These are phyloP conservation scores for Allodekkera sacchari DNA, from an alignment of 805 yeast species.

Conservation along the genomic window DNA sequence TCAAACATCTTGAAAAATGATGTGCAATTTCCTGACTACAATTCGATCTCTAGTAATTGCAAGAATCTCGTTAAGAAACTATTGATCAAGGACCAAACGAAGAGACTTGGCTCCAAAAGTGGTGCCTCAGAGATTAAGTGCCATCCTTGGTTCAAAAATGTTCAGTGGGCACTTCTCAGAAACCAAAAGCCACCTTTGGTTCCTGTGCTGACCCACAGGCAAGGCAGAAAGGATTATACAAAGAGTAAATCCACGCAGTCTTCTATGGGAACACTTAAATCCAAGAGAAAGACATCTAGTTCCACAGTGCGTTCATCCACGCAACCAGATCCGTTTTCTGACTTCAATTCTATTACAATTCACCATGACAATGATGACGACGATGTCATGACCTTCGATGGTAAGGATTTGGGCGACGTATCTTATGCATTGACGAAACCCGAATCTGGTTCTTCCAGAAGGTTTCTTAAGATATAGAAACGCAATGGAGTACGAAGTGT, in stretches of 20 bases:
- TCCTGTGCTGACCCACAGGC: slow-evolving; percentile 50
- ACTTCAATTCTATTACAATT: slow-evolving; percentile 79
- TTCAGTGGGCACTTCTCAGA: slow-evolving; percentile 92
- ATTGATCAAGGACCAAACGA: slow-evolving; percentile 79
- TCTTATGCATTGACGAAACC: slow-evolving; percentile 37
- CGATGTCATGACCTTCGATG: slow-evolving; percentile 40
- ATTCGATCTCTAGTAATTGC: slow-evolving; percentile 59
- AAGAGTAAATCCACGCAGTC: slow-evolving; percentile 12
- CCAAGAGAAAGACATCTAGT: slow-evolving; percentile 23
- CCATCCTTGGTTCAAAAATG: slow-evolving; percentile 84
- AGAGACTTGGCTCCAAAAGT: slow-evolving; percentile 80
- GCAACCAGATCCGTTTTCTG: slow-evolving; percentile 65
- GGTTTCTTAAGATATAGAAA: slow-evolving; percentile 22
- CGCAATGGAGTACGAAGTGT: background rate
- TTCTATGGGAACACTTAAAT: slow-evolving; percentile 37
- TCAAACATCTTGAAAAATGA: slow-evolving; percentile 80
- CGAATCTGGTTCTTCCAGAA: slow-evolving; percentile 20
- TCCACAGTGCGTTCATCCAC: slow-evolving; percentile 12
- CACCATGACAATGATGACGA: slow-evolving; percentile 60
- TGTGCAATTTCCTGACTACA: slow-evolving; percentile 63
- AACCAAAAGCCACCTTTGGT: slow-evolving; percentile 94
- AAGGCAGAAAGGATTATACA: slow-evolving; percentile 10
- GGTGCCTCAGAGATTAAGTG: slow-evolving; percentile 94
- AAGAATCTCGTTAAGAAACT: slow-evolving; percentile 73
- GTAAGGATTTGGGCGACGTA: slow-evolving; percentile 43